A percentile compares a stretch with the other conserved stretches of the same genome.
phyloP scores from a whole-genome alignment of 2,329 filamentous ascomycete species.

The Aspergillus novofumigatus region DNA sequence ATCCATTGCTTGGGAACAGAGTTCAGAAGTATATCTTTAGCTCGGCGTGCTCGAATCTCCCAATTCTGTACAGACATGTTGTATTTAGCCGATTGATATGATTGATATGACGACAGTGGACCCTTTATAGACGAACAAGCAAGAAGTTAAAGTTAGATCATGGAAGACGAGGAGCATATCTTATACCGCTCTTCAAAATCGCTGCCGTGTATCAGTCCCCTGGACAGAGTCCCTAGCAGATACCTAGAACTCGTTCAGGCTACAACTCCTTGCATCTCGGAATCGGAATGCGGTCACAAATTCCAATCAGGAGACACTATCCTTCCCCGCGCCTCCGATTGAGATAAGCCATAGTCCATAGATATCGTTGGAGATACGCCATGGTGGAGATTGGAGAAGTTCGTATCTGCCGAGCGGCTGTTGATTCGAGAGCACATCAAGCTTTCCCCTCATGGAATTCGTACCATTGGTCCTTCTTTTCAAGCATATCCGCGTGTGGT shows the following conservation, averaged over 20 bases:
- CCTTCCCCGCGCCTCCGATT: background rate
- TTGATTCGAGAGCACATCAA: background rate
- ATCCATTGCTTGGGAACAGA: slow-evolving; percentile 37
- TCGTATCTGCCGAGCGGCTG: background rate
- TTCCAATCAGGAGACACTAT: background rate
- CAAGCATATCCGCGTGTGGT: background rate
- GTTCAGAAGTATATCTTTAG: slow-evolving; percentile 27
- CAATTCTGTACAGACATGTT: slow-evolving; percentile 16
- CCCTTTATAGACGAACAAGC: background rate
- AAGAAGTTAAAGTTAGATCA: background rate
- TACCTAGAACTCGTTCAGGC: background rate
- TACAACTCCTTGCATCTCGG: background rate
- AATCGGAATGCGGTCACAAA: background rate
- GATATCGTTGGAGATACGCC: background rate
- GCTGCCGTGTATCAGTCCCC: background rate
- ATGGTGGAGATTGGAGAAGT: background rate
- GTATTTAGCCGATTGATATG: background rate
- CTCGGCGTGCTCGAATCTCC: slow-evolving; percentile 30
- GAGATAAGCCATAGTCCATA: background rate
- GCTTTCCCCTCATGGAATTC: background rate
- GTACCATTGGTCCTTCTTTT: background rate
- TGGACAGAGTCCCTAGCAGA: background rate
- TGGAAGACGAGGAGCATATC: background rate
- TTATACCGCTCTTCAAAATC: background rate
- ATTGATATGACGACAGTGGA: background rate